Percentiles rank a stretch among this genome's conserved stretches.
These are phyloP conservation scores for Euryodendron excelsum DNA, from an alignment of 148 eudicot species.

Conservation along the genomic window DNA sequence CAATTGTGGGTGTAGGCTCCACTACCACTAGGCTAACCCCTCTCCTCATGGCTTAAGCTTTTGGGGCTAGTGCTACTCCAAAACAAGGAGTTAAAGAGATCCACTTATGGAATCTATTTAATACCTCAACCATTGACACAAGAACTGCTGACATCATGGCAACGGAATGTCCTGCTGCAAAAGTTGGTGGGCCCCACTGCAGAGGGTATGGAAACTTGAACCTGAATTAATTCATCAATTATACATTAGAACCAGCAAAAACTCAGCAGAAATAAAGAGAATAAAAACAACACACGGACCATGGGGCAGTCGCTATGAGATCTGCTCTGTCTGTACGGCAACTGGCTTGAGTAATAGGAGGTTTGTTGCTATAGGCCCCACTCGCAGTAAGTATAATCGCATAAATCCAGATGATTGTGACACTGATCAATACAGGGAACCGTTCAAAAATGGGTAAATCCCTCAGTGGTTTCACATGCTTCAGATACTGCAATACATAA, in stretches of 20 bases:
- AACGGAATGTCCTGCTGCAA: slow-evolving; percentile 86
- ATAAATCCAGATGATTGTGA: slow-evolving; percentile 77
- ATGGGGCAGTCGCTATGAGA: slow-evolving; percentile 88
- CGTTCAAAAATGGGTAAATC: slow-evolving; percentile 94
- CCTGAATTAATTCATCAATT: slow-evolving; percentile 36
- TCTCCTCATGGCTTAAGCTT: too few relatives aligned
- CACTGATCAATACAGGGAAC: slow-evolving; percentile 76
- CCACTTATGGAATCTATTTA: not conserved
- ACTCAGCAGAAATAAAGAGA: not conserved
- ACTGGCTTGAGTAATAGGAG: slow-evolving; percentile 59
- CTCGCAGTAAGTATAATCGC: slow-evolving; percentile 86
- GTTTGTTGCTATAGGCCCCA: slow-evolving; percentile 80
- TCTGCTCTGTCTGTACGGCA: slow-evolving; percentile 92
- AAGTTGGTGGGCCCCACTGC: slow-evolving; percentile 99
- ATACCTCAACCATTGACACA: slow-evolving; percentile 98
- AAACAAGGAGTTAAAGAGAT: too few relatives aligned
- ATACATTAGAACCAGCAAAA: slow-evolving; percentile 3
- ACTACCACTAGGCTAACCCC: too few relatives aligned
- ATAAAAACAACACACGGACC: slow-evolving; percentile 38
- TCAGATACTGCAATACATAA: slow-evolving; percentile 61
- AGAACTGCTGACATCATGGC: slow-evolving; percentile 99
- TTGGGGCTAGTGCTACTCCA: too few relatives aligned
- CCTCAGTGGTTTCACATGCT: slow-evolving; percentile 70
- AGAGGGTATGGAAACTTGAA: slow-evolving; percentile 95
- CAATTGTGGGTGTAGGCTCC: too few relatives aligned